Percentiles rank a stretch among this genome's conserved stretches.
These are phyloP conservation scores for Clitopilus passeckerianus DNA, from an alignment of 768 basidiomycete genomes.

Conservation along the genomic window DNA sequence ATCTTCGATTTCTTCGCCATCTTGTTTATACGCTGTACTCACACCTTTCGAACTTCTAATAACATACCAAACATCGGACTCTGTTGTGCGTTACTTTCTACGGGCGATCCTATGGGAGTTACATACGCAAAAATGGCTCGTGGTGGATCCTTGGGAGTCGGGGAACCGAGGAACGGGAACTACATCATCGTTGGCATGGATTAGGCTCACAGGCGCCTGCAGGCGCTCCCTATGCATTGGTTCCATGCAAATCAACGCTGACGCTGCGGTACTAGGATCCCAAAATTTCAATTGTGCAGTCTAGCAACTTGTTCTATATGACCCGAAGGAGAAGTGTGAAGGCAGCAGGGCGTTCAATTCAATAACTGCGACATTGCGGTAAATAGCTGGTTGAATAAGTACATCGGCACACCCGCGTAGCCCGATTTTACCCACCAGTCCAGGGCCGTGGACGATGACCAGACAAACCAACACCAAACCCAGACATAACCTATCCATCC, in stretches of 20 bases:
- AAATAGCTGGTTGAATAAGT: too few relatives aligned
- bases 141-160: background rate
- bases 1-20: background rate
- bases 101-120: background rate
- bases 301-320: too few relatives aligned
- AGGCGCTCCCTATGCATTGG: background rate
- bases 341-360: too few relatives aligned
- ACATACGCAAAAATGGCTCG: background rate
- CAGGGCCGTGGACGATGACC: too few relatives aligned
- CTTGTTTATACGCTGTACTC: background rate
- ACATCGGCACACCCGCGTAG: too few relatives aligned
- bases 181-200: background rate
- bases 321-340: too few relatives aligned
- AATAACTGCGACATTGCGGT: too few relatives aligned
- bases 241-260: too few relatives aligned
- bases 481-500: background rate
- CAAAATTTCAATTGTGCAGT: too few relatives aligned
- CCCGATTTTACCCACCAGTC: too few relatives aligned
- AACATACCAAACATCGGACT: background rate
- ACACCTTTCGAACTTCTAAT: background rate
- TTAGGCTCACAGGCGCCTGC: background rate
- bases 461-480: background rate
- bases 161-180: background rate
- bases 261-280: too few relatives aligned
- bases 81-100: background rate